These are phyloP conservation scores for Candolleomyces aberdarensis DNA, from an alignment of 768 basidiomycete species.

Conservation along the genomic window DNA sequence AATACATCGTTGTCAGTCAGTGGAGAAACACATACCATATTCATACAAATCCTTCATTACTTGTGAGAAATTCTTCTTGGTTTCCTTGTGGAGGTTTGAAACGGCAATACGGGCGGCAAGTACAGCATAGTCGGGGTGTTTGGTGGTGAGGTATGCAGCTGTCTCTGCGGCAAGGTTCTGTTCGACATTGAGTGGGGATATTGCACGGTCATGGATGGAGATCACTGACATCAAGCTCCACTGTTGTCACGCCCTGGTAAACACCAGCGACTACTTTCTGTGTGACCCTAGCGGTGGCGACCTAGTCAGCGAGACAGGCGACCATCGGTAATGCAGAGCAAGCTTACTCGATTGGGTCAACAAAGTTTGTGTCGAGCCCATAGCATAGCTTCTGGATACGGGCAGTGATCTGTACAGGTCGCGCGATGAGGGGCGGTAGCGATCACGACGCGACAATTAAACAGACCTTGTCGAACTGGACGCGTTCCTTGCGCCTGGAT, in stretches of 20 bases:
- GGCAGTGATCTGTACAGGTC: constrained; percentile 65
- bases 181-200: not conserved
- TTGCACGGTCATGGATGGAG: not conserved
- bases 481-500: constrained; percentile 79
- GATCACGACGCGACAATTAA: constrained; percentile 7
- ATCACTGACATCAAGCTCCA: constrained; percentile 85
- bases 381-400: constrained; percentile 91
- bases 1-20: too few species aligned
- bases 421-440: constrained; percentile 13
- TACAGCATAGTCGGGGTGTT: constrained; percentile 96
- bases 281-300: constrained; percentile 53
- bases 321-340: not conserved
- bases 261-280: constrained; percentile 94
- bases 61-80: constrained; percentile 93
- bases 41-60: constrained; percentile 89
- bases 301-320: not conserved
- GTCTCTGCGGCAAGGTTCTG: constrained; percentile 97
- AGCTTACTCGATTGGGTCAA: constrained; percentile 88
- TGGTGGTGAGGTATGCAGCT: constrained; percentile 94
- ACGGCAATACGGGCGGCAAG: constrained; percentile 98
- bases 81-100: constrained; percentile 98
- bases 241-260: constrained; percentile 94
- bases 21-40: constrained; percentile 55
- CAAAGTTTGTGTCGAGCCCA: constrained; percentile 87
- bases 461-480: constrained; percentile 86